Evolutionary conservation across 306 rosid species (phyloP).

Genomic region (Cucumis cinereus): DNA sequence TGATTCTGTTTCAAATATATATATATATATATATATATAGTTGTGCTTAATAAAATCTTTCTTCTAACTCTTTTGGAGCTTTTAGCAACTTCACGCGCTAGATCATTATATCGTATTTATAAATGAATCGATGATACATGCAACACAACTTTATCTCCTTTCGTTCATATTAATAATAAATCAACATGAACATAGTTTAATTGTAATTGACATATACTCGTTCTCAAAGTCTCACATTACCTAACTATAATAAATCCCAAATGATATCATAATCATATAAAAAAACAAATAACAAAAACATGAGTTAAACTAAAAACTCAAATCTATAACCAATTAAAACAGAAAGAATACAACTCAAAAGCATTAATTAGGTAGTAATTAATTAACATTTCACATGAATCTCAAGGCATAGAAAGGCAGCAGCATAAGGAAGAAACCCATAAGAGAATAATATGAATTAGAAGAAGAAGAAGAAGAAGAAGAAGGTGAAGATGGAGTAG

Average conservation of each 20-base stretch:
- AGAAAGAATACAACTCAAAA: neutral
- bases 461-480: slow-evolving; percentile 11
- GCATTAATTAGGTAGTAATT: neutral
- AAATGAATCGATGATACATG: no score
- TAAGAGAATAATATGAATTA: slow-evolving; percentile 8
- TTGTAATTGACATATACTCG: no score
- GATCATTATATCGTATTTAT: no score
- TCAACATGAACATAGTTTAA: no score
- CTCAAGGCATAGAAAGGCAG: neutral
- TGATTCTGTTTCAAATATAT: neutral
- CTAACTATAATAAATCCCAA: no score
- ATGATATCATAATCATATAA: no score
- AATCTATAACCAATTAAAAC: neutral
- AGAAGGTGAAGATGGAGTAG: slow-evolving; percentile 22
- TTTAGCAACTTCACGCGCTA: neutral
- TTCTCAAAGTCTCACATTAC: no score
- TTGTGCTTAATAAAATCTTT: neutral
- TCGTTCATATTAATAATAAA: no score
- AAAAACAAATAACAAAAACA: no score
- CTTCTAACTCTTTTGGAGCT: neutral
- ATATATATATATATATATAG: neutral
- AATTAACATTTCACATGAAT: neutral
- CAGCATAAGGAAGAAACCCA: neutral
- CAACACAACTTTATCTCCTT: no score
- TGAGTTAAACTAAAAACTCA: neutral